Percentiles rank a stretch among this genome's conserved stretches.
These are phyloP conservation scores for Samsoniella hepiali DNA, from an alignment of 2,329 filamentous ascomycete genomes.

Conservation along the genomic window DNA sequence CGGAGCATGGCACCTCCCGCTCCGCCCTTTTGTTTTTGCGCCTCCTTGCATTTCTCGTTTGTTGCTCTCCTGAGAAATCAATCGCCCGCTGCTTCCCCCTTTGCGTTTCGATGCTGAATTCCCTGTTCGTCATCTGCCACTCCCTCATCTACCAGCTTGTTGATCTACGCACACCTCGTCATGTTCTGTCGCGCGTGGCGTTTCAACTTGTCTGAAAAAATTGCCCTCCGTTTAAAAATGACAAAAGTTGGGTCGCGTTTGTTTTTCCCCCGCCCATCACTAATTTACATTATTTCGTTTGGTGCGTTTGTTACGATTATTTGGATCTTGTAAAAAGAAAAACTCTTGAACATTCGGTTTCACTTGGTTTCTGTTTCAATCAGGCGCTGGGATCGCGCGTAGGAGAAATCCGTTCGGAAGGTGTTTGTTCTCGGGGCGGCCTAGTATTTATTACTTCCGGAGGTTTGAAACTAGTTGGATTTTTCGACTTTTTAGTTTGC, in stretches of 20 bases:
- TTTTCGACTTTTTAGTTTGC: constrained; percentile 1
- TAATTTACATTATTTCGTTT: not conserved
- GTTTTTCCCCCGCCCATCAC: not conserved
- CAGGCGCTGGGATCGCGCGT: not conserved
- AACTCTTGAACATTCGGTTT: not conserved
- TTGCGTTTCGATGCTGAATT: too few relatives aligned
- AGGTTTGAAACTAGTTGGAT: not conserved
- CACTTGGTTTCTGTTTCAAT: not conserved
- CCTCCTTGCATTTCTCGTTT: not conserved
- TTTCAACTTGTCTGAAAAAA: not conserved
- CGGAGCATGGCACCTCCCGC: not conserved
- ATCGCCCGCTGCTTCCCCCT: not conserved
- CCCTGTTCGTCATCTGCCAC: not conserved
- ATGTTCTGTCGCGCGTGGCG: not conserved
- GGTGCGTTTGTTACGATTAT: not conserved
- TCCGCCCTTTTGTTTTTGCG: not conserved
- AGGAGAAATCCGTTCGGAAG: not conserved
- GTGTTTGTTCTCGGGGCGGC: not conserved
- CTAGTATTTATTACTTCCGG: not conserved
- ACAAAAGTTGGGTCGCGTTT: too few relatives aligned
- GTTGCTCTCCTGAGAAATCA: not conserved
- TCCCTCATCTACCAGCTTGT: not conserved
- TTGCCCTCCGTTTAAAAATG: too few relatives aligned
- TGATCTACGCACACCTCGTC: not conserved
- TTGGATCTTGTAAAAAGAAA: not conserved